phyloP scores from a whole-genome alignment of 805 yeast genomes.

The Torulaspora gathmanii region DNA sequence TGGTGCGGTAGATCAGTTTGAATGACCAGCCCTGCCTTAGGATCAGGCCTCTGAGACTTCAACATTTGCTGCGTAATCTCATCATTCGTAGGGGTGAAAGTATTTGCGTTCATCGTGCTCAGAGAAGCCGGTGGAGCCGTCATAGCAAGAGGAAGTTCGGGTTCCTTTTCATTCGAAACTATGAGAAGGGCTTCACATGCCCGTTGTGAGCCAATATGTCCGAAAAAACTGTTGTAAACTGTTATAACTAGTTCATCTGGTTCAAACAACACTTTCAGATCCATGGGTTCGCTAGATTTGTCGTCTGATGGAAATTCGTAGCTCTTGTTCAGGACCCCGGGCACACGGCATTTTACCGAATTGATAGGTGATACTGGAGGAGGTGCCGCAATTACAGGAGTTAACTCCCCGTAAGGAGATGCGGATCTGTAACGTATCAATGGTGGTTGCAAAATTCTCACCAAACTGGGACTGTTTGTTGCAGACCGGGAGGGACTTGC shows the following conservation, averaged over 20 bases:
- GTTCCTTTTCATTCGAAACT: conserved; percentile 15
- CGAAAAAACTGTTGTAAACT: conserved; percentile 27
- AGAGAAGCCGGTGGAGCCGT: conserved; percentile 3
- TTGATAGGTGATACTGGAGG: conserved; percentile 6
- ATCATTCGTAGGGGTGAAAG: conserved; percentile 13
- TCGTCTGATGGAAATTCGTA: conserved; percentile 16
- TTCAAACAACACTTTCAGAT: conserved; percentile 19
- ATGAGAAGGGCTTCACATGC: conserved; percentile 27
- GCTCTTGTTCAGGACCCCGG: conserved; percentile 8
- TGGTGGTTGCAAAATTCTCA: conserved; percentile 4
- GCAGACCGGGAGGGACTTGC: conserved; percentile 13
- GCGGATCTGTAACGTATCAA: conserved; percentile 9
- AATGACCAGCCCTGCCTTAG: conserved; percentile 4
- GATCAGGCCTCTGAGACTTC: conserved; percentile 1
- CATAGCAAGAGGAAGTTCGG: background rate
- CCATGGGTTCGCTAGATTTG: background rate
- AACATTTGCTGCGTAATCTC: conserved; percentile 12
- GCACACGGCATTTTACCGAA: conserved; percentile 3
- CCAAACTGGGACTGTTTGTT: conserved; percentile 11
- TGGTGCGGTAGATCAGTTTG: conserved; percentile 9
- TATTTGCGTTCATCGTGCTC: conserved; percentile 4
- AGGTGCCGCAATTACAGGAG: background rate
- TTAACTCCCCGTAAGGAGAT: conserved; percentile 7
- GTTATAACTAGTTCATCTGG: conserved; percentile 30
- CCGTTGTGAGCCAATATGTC: conserved; percentile 24